Evolutionary conservation across 345 rosid genomes (phyloP), one percentile per base, ranked within the genome.

Genomic region (Chamaenerion angustifolium): DNA sequence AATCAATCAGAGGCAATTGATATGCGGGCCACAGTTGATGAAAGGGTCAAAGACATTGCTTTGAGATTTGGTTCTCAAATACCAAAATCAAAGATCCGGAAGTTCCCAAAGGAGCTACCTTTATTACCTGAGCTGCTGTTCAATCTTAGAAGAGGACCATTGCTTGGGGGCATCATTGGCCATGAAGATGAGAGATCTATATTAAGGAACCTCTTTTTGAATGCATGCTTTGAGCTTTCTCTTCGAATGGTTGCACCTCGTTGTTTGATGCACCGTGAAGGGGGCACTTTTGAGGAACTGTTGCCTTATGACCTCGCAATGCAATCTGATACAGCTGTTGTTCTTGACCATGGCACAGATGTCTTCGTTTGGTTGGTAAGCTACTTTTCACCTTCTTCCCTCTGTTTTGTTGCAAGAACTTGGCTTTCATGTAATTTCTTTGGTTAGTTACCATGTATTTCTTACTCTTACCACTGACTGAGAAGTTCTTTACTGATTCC

Each of bases 121-220:
- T 63, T 61, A 31, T 76, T 93, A 42, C 88, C 96, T 4, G 99
- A 88, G 68, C 65, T 77, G 48, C 79, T 93, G 56, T 93, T 93
- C 66, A 96, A 88, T 71, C 96, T 93, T 56, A 79, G 75, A 70
- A 77, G 96, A 57, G 90, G 99, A 18, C 94, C 95, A 40, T 69
- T 93, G 51, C 67, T 93, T 47, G 99, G 99, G 74, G 84, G 69
- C 83, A 88, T 93, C 67, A 68, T 93, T 55, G 96, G 99, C 51
- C 95, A 85, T 63, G 96, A 93, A 69, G 99, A 93, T 71, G 96
- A 93, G 76, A 80, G 96, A 59, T 85, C 95, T 7, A 85, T 82
- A 23, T 67, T 93, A 40, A 75, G 95, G 55, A 84, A 79, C 71
- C 53, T 88, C 74, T 88, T 88, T 76, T 69, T 93, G 40, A 85